Evolutionary conservation across 2,329 filamentous ascomycete species (phyloP), one percentile per base, ranked within the genome.

Genomic region (Cladophialophora exuberans): DNA sequence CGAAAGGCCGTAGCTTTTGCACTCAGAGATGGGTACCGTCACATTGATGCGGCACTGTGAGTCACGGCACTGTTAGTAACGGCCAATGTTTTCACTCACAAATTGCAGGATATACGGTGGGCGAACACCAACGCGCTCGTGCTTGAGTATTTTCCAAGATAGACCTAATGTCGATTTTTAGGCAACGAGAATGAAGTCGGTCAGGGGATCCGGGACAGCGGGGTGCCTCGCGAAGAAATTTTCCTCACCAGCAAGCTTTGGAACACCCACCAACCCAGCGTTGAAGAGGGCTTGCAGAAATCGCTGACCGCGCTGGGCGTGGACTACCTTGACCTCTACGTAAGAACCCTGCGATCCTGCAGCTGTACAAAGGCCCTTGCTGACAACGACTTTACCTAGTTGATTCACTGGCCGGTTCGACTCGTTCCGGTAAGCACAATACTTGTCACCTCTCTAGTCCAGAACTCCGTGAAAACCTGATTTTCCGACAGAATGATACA

Each of bases 231-330:
- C 20, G 75, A 79, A 52, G 74, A 88, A 64, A 82, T 88, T 67
- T 89, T 83, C 79, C 71, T 88, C 52, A 93, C 89, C 45, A 90
- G 88, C 65, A 94, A 94, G 80, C 82, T 93, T 45, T 87, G 83
- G 83, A 85, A 84, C 72, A 77, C 71, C 62, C 83, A 86, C 66
- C 77, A 84, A 64, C 64, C 65, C 2, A 91, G 92, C 79, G 62
- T 63, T 2, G 61, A 65, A 2, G 69, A 67, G 17, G 81, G 83
- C 3, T 71, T 86, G 52, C 73, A 80, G 39, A 69, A 68, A 1
- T 84, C 79, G 62, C 64, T 86, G 63, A 74, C 81, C 69, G 84
- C 84, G 67, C 69, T 86, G 26, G 76, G 80, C 52, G 62, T 85
- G 3, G 78, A 81, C 35, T 82, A 86, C 62, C 81, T 86, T 10